Base-by-base conservation (phyloP, 2,329 filamentous ascomycete genomes). In the Xylariaceae sp. region DNA sequence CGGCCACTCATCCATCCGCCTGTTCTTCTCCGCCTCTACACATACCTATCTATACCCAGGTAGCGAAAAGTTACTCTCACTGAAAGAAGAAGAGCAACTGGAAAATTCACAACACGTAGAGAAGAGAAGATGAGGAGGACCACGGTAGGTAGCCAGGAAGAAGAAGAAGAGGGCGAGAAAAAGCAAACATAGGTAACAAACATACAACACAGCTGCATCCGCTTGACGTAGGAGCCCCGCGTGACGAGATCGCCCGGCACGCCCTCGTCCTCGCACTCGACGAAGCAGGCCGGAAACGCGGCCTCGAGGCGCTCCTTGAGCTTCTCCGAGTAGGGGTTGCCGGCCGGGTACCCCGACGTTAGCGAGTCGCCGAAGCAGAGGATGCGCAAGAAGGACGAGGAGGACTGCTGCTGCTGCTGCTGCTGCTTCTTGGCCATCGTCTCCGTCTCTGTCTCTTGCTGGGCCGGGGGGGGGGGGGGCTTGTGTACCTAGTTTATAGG, bases 311-410 rank as follows among this genome's bases (percentile, higher is more conserved):
- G 76, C 50, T 77, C 67, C 57, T 74, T 65, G 14, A 89, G 73
- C 53, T 74, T 74, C 20, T 69, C 65, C 5, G 77, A 76, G 72
- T 89, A 89, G 0, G 86, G 84, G 56, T 83, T 77, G 55, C 60
- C 50, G 26, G 76, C 74, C 26, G 69, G 70, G 68, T 75, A 86
- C 42, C 86, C 86, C 12, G 76, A 77, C 5, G 86, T 88, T 44
- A 89, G 79, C 40, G 83, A 87, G 76, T 87, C 79, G 69, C 85
- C 85, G 70, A 88, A 84, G 75, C 85, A 87, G 57, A 88, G 79
- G 65, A 88, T 80, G 65, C 79, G 76, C 23, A 85, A 74, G 26
- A 73, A n/a, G n/a, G n/a, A n/a, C n/a, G n/a, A n/a, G n/a, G n/a
- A n/a, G n/a, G n/a, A n/a, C n/a, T n/a, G n/a, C n/a, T n/a, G n/a